Conservation (phyloP, 768 basidiomycete genomes). For the Suillus paluster region DNA sequence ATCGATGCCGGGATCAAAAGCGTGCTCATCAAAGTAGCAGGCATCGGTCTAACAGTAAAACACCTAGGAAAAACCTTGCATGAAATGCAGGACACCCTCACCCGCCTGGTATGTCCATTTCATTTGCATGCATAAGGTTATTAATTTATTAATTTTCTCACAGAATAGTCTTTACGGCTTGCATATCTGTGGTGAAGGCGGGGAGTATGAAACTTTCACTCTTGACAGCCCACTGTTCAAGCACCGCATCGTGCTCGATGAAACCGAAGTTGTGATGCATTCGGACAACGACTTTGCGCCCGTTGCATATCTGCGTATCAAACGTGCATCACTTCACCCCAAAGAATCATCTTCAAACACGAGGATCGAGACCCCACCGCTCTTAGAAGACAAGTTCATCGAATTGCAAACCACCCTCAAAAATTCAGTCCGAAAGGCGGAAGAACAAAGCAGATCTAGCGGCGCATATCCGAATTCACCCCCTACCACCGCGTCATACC, state of each 20-base stretch:
- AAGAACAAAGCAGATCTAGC: not conserved
- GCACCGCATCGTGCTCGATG: conserved; percentile 66
- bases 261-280: conserved; percentile 74
- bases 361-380: conserved; percentile 47
- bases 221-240: conserved; percentile 91
- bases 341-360: conserved; percentile 43
- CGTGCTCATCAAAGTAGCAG: conserved; percentile 93
- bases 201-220: conserved; percentile 96
- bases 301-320: conserved; percentile 89
- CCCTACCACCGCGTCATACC: not conserved
- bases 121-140: not conserved
- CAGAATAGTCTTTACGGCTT: conserved; percentile 85
- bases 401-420: not conserved
- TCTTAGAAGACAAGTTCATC: conserved; percentile 45
- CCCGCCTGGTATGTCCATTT: conserved; percentile 61
- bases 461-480: not conserved
- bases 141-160: not conserved
- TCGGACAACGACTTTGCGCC: conserved; percentile 85
- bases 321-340: conserved; percentile 60
- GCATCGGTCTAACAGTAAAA: conserved; percentile 78
- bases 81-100: conserved; percentile 74
- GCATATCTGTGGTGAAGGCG: conserved; percentile 97
- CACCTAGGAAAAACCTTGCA: conserved; percentile 81
- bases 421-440: not conserved
- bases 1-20: conserved; percentile 77